Percentiles rank a stretch among this genome's conserved stretches.
Evolutionary conservation across 306 rosid species (phyloP).

Genomic region (Mucuna pruriens): DNA sequence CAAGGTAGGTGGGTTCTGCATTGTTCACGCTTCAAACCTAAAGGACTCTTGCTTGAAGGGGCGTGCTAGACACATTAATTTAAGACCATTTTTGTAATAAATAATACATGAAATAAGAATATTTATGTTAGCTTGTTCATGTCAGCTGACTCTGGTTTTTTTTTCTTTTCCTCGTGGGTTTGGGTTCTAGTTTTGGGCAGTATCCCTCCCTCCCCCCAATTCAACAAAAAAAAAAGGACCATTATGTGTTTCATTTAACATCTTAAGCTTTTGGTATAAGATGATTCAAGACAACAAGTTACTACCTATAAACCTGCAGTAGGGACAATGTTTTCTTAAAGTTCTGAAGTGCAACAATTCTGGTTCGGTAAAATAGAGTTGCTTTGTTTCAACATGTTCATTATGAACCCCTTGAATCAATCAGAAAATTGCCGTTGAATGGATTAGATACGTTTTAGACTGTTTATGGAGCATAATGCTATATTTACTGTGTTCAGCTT

Average conservation of each 20-base stretch:
- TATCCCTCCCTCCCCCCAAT: background rate
- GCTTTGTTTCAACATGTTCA: constrained; percentile 6
- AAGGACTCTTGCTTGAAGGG: background rate
- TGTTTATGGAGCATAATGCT: constrained; percentile 13
- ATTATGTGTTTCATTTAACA: background rate
- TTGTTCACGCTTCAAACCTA: background rate
- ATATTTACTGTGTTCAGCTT: background rate
- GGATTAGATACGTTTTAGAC: background rate
- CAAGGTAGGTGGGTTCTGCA: background rate
- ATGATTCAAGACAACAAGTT: background rate
- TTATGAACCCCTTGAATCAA: constrained; percentile 9
- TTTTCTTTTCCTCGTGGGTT: no score
- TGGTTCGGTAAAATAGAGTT: background rate
- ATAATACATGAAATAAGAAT: background rate
- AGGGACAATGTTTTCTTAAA: background rate
- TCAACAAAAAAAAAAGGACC: background rate
- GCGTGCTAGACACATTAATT: background rate
- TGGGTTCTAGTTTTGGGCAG: background rate
- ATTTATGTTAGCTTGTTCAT: background rate
- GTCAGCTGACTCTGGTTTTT: background rate
- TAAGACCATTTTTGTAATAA: background rate
- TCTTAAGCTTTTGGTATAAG: background rate
- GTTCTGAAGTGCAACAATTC: background rate
- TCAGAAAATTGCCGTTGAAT: background rate
- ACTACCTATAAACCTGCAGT: constrained; percentile 17